These are phyloP conservation scores for Trifolium repens DNA, from an alignment of 306 rosid genomes.

Conservation along the genomic window DNA sequence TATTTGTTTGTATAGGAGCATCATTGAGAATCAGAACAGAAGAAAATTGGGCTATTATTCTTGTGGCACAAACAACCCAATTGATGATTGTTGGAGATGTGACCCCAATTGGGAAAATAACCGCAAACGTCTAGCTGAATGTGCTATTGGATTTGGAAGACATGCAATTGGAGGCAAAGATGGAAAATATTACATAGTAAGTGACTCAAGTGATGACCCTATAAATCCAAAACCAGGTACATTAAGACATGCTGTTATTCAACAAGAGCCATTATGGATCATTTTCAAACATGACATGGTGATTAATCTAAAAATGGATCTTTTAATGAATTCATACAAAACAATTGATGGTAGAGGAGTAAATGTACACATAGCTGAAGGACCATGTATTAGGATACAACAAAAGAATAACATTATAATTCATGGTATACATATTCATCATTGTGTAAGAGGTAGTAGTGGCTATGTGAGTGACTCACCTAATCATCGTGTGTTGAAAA, in stretches of 20 bases:
- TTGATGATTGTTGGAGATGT: conserved; percentile 96
- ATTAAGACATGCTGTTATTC: conserved; percentile 68
- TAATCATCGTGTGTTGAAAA: conserved; percentile 59
- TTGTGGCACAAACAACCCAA: conserved; percentile 76
- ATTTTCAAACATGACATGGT: conserved; percentile 74
- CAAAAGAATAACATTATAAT: conserved; percentile 67
- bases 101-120: conserved; percentile 81
- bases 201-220: conserved; percentile 59
- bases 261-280: conserved; percentile 80
- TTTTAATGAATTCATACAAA: conserved; percentile 71
- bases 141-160: conserved; percentile 82
- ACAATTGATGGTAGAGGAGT: conserved; percentile 88
- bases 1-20: conserved; percentile 46
- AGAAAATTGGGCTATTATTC: conserved; percentile 66
- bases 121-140: conserved; percentile 65
- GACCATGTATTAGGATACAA: conserved; percentile 77
- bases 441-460: conserved; percentile 70
- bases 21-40: conserved; percentile 55
- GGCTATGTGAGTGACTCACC: conserved; percentile 72
- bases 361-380: conserved; percentile 73
- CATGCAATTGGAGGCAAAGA: conserved; percentile 76
- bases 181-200: conserved; percentile 72
- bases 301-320: conserved; percentile 71
- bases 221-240: conserved; percentile 78
- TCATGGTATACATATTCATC: conserved; percentile 79